Conservation (phyloP, 495 filamentous ascomycete species). For the Tuber melanosporum region DNA sequence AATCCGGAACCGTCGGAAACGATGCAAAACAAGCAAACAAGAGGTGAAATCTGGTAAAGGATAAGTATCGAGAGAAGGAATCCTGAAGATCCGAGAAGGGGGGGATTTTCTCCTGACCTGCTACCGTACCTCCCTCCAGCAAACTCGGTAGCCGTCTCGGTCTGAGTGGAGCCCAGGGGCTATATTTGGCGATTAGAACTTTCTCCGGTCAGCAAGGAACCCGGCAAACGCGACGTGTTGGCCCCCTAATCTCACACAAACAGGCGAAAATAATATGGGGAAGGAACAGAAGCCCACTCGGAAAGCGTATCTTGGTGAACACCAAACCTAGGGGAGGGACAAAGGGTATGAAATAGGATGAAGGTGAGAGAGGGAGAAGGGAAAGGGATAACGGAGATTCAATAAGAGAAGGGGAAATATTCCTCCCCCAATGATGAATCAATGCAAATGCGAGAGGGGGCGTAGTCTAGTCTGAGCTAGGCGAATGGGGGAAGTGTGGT, state of each 20-base stretch:
- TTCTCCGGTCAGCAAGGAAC: slow-evolving; percentile 22
- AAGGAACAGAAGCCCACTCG: slow-evolving; percentile 19
- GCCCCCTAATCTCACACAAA: slow-evolving; percentile 4
- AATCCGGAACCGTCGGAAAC: slow-evolving; percentile 28
- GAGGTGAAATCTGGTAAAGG: slow-evolving; percentile 27
- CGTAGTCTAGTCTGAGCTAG: not conserved
- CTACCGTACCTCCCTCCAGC: not conserved
- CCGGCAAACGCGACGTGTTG: slow-evolving; percentile 34
- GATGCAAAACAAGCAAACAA: slow-evolving; percentile 23
- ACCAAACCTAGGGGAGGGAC: slow-evolving; percentile 12
- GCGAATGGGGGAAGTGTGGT: slow-evolving; percentile 2
- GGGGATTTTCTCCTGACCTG: slow-evolving; percentile 17
- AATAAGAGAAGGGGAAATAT: slow-evolving; percentile 20
- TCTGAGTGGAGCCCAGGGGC: slow-evolving; percentile 12
- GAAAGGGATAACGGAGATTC: slow-evolving; percentile 7
- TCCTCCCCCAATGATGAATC: slow-evolving; percentile 20
- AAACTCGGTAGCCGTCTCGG: slow-evolving; percentile 13
- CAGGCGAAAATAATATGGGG: slow-evolving; percentile 23
- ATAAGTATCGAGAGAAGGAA: slow-evolving; percentile 24
- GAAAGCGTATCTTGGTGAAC: slow-evolving; percentile 9
- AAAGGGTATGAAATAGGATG: slow-evolving; percentile 20
- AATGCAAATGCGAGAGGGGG: slow-evolving; percentile 2
- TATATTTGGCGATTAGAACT: slow-evolving; percentile 31
- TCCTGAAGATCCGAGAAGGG: slow-evolving; percentile 9
- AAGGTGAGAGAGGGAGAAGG: slow-evolving; percentile 10